Evolutionary conservation across 225 moss, liverwort and hornwort genomes (phyloP), one percentile per base, ranked within the genome.

Genomic region (Physcomitrium patens): DNA sequence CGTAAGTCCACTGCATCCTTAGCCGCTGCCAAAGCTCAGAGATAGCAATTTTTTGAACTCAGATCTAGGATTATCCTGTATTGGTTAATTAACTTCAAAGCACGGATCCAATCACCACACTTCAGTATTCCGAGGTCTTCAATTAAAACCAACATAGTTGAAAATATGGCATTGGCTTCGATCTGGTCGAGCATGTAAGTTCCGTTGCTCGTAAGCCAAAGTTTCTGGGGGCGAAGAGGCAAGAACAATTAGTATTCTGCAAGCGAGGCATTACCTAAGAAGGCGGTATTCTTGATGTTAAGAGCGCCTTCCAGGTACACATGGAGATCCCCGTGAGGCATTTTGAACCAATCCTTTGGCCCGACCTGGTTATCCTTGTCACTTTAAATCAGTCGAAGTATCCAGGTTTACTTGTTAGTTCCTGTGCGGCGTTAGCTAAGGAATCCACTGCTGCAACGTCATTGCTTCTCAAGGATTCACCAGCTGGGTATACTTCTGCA

Each of bases 291-390:
- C 68, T 81, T 85, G 18, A 85, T 76, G 37, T 81, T 57, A 1
- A 81, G 37, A 37, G 85, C 85, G 24, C 81, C 85, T 72, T 85
- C 85, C 75, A 85, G 9, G 59, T 85, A 85, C 31, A 85, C 71
- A 57, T 85, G 51, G 63, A 85, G 53, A 58, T 85, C 85, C 63
- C 85, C 85, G n/a, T 81, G 64, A 52, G 85, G 85, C 85, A 85
- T 85, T 72, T 72, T 85, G 75, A 78, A 48, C 28, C 17, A 7
- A 12, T 53, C 20, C 9, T 37, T 27, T 10, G 23, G 65, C 15
- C 7, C 53, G 22, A 12, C 41, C 28, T 20, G 13, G 23, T 50
- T 44, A 22, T 26, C 31, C 7, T 19, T 11, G 26, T 37, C 8
- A 5, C 42, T 23, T 26, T 37, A 24, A 8, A 24, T 55, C 68